These are phyloP conservation scores for Diaporthe aspalathi DNA, from an alignment of 2,329 filamentous ascomycete species.

Conservation along the genomic window DNA sequence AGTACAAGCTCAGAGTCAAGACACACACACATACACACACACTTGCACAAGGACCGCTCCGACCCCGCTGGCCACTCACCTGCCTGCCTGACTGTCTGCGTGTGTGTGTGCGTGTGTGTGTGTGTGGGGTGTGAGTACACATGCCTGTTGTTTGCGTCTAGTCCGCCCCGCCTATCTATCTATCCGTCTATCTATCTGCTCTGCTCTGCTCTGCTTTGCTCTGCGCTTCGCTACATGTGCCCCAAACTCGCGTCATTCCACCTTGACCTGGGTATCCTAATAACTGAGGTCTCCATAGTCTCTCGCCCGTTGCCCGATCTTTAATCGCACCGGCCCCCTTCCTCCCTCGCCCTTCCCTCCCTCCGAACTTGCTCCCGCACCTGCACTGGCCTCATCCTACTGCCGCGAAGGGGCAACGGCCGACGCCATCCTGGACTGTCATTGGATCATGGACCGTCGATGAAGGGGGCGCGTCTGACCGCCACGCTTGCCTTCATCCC, in stretches of 20 bases:
- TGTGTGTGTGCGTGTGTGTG: not conserved
- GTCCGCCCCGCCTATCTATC: not conserved
- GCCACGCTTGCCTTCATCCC: slow-evolving; percentile 35
- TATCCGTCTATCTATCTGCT: not conserved
- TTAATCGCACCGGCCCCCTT: slow-evolving; percentile 18
- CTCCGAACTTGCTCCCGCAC: not conserved
- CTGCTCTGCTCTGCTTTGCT: no score
- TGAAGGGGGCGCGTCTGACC: slow-evolving; percentile 38
- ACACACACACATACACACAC: not conserved
- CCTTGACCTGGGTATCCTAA: slow-evolving; percentile 12
- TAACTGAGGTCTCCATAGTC: slow-evolving; percentile 3
- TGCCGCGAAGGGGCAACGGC: slow-evolving; percentile 24
- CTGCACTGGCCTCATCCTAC: slow-evolving; percentile 16
- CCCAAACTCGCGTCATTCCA: slow-evolving; percentile 15
- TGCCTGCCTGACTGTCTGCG: not conserved
- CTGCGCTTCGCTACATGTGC: slow-evolving; percentile 10
- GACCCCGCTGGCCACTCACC: slow-evolving; percentile 15
- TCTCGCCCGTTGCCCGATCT: slow-evolving; percentile 11
- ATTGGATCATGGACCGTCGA: slow-evolving; percentile 36
- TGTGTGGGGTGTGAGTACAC: not conserved
- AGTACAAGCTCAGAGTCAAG: slow-evolving; percentile 10
- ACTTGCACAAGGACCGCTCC: slow-evolving; percentile 5
- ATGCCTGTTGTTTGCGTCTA: slow-evolving; percentile 10
- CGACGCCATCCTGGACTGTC: slow-evolving; percentile 20
- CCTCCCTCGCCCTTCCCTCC: not conserved